These are phyloP conservation scores for Schoenoplectus triqueter DNA, from an alignment of 202 grass and related monocot species.

Conservation along the genomic window DNA sequence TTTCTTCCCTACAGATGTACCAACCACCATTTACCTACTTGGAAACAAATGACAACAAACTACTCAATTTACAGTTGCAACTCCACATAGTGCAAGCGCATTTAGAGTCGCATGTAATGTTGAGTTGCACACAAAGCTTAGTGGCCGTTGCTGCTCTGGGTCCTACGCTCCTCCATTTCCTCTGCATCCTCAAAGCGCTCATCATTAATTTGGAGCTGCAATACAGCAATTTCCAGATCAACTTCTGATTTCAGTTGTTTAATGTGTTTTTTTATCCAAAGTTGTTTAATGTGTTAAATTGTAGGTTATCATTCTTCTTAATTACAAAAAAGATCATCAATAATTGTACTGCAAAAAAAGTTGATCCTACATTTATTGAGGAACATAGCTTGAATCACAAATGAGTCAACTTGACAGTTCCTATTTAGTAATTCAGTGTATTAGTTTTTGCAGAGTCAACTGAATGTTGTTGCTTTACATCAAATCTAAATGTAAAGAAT, in stretches of 20 bases:
- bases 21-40: constrained; percentile 22
- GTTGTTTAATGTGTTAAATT: neutral
- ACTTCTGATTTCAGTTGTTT: constrained; percentile 1
- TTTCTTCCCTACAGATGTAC: neutral
- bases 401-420: no score
- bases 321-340: neutral
- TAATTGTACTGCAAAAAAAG: neutral
- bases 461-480: neutral
- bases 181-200: constrained; percentile 92
- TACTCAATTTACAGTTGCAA: constrained; percentile 33
- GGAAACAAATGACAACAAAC: constrained; percentile 26
- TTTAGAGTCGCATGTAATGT: constrained; percentile 37
- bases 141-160: constrained; percentile 39
- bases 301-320: neutral
- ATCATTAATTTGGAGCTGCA: constrained; percentile 84
- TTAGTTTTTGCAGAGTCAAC: neutral
- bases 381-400: no score
- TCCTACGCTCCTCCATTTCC: constrained; percentile 51
- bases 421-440: neutral
- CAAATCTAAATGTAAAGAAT: constrained; percentile 2
- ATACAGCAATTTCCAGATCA: constrained; percentile 14
- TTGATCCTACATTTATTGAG: neutral
- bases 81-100: constrained; percentile 35
- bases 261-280: no score
- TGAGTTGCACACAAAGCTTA: constrained; percentile 20